A percentile compares a stretch with the other conserved stretches of the same genome.
phyloP scores from a whole-genome alignment of 2,329 filamentous ascomycete species.

The Xylariaceae sp. region DNA sequence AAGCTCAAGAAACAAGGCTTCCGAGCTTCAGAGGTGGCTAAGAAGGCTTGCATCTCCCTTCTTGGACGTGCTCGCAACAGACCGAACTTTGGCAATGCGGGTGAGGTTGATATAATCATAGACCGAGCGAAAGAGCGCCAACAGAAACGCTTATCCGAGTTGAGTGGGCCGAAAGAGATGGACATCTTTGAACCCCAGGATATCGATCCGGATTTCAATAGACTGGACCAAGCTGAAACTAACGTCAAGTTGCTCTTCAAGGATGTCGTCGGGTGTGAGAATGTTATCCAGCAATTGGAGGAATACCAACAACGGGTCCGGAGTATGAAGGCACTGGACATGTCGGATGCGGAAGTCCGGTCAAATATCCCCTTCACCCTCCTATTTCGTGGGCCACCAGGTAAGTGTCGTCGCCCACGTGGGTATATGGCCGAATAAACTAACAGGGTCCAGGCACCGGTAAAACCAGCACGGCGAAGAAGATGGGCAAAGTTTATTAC shows the following conservation, averaged over 20 bases:
- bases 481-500: slow-evolving; percentile 70
- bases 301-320: slow-evolving; percentile 42
- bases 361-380: slow-evolving; percentile 48
- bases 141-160: slow-evolving; percentile 36
- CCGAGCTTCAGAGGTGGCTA: slow-evolving; percentile 45
- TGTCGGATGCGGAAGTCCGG: slow-evolving; percentile 41
- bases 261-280: slow-evolving; percentile 39
- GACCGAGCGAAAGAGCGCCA: slow-evolving; percentile 49
- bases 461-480: slow-evolving; percentile 62
- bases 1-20: slow-evolving; percentile 57
- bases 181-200: slow-evolving; percentile 34
- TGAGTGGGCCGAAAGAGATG: slow-evolving; percentile 18
- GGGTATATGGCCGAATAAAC: neutral
- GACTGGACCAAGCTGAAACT: slow-evolving; percentile 36
- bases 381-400: slow-evolving; percentile 53
- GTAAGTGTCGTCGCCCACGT: slow-evolving; percentile 20
- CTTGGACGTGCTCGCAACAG: slow-evolving; percentile 56
- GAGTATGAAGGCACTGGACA: slow-evolving; percentile 39
- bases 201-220: slow-evolving; percentile 49
- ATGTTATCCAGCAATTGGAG: slow-evolving; percentile 6
- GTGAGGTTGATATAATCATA: slow-evolving; percentile 67
- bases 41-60: slow-evolving; percentile 52
- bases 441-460: slow-evolving; percentile 39
- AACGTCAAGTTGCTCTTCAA: slow-evolving; percentile 33
- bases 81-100: slow-evolving; percentile 65